Evolutionary conservation across 306 rosid genomes (phyloP).

Genomic region (Styphnolobium japonicum): DNA sequence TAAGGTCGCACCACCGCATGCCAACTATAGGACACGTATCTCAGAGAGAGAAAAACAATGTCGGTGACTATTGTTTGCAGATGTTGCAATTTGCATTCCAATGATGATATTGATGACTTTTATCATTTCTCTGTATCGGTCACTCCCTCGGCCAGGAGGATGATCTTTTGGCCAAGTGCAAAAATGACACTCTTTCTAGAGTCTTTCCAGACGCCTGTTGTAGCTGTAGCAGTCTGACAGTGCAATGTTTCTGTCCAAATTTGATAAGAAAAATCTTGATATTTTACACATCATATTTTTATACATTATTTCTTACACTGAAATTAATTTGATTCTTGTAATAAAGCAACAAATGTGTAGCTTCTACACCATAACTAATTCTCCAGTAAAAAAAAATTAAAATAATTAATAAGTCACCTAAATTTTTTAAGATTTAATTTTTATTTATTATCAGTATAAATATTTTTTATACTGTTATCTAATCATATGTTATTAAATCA

Average conservation of each 20-base stretch:
- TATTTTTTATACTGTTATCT: too few species aligned
- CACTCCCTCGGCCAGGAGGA: neutral
- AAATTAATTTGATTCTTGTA: neutral
- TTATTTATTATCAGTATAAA: too few species aligned
- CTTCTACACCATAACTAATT: too few species aligned
- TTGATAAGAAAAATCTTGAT: too few species aligned
- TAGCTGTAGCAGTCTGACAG: too few species aligned
- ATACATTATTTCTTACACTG: too few species aligned
- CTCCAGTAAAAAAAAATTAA: too few species aligned
- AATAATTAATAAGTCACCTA: too few species aligned
- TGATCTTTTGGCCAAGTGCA: neutral
- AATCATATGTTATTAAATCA: too few species aligned
- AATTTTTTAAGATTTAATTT: too few species aligned
- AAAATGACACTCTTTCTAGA: neutral
- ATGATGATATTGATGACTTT: neutral
- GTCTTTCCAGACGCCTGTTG: neutral
- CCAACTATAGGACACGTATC: slow-evolving; percentile 36
- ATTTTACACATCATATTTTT: too few species aligned
- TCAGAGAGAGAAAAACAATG: neutral
- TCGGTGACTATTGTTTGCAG: neutral
- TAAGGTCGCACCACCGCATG: slow-evolving; percentile 40
- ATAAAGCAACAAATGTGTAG: neutral
- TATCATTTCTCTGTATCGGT: neutral
- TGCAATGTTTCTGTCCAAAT: too few species aligned
- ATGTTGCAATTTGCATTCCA: neutral